Evolutionary conservation across 2,329 filamentous ascomycete genomes (phyloP).

Genomic region (Ophiocordyceps unilateralis): DNA sequence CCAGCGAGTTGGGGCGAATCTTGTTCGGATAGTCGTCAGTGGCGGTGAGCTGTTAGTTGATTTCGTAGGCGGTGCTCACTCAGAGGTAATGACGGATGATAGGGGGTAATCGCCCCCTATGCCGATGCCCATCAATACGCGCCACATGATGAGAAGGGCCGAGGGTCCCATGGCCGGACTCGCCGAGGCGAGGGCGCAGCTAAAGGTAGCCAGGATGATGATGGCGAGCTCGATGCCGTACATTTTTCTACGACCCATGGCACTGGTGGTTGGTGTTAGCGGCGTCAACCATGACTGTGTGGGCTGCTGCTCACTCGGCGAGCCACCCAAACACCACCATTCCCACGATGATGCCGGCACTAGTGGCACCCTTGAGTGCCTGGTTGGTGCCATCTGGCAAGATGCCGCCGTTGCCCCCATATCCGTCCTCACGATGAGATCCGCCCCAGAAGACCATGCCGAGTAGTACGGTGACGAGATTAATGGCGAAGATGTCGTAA

Average conservation of each 20-base stretch:
- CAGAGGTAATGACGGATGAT: constrained; percentile 64
- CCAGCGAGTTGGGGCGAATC: constrained; percentile 67
- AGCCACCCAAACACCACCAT: constrained; percentile 64
- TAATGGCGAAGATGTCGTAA: constrained; percentile 70
- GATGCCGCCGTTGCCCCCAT: constrained; percentile 33
- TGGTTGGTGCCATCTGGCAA: constrained; percentile 51
- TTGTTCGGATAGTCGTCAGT: constrained; percentile 9
- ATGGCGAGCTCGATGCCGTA: constrained; percentile 63
- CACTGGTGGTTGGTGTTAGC: constrained; percentile 10
- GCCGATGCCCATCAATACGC: constrained; percentile 60
- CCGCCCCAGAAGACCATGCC: constrained; percentile 61
- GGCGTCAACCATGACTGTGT: no score
- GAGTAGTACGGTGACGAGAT: constrained; percentile 52
- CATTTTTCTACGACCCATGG: constrained; percentile 62
- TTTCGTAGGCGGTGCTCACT: constrained; percentile 21
- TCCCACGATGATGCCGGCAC: constrained; percentile 60
- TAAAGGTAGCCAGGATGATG: constrained; percentile 53
- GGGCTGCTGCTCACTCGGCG: constrained; percentile 34
- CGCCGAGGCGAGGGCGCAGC: constrained; percentile 43
- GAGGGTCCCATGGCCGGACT: constrained; percentile 43
- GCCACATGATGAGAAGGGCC: constrained; percentile 54
- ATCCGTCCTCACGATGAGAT: constrained; percentile 22
- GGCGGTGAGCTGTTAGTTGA: background rate
- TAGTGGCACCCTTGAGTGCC: constrained; percentile 67
- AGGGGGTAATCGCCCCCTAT: constrained; percentile 75